Evolutionary conservation across 306 rosid genomes (phyloP).

Genomic region (Luffa aegyptiaca): DNA sequence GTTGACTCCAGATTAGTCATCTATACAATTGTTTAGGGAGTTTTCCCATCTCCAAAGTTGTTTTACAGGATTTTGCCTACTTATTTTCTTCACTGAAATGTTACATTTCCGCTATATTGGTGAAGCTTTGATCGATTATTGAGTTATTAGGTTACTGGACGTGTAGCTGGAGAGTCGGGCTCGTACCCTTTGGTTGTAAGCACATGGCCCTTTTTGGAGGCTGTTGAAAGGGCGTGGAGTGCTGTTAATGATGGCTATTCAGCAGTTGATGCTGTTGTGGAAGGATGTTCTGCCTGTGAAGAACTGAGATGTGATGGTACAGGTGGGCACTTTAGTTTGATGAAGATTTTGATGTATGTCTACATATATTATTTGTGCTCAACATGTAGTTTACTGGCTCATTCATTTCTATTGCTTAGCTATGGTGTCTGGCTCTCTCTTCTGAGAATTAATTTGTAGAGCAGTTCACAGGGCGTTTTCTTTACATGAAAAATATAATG

Average conservation of each 20-base stretch:
- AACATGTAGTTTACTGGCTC: not conserved
- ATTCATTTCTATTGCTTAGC: not conserved
- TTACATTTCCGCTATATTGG: not conserved
- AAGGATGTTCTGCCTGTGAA: slow-evolving; percentile 89
- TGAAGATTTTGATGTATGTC: not conserved
- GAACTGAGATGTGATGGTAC: slow-evolving; percentile 91
- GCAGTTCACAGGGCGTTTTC: not conserved
- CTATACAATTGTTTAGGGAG: not conserved
- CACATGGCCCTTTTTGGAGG: slow-evolving; percentile 94
- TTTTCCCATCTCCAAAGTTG: not conserved
- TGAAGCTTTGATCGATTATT: not conserved
- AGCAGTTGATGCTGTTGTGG: slow-evolving; percentile 79
- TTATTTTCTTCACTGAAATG: not conserved
- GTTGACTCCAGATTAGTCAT: not conserved
- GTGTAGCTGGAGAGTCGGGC: slow-evolving; percentile 27
- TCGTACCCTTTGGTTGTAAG: slow-evolving; percentile 69
- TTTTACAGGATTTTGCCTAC: not conserved
- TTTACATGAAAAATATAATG: not conserved
- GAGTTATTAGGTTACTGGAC: slow-evolving; percentile 34
- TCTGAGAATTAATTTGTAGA: not conserved
- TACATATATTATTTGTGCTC: not conserved
- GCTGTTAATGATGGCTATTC: slow-evolving; percentile 62
- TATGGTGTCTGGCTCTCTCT: not conserved
- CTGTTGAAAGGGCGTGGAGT: slow-evolving; percentile 78
- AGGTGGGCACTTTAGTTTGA: slow-evolving; percentile 33